A percentile compares a stretch with the other conserved stretches of the same genome.
phyloP scores from a whole-genome alignment of 1,139 yeast species.

The Kodamaea suecica region DNA sequence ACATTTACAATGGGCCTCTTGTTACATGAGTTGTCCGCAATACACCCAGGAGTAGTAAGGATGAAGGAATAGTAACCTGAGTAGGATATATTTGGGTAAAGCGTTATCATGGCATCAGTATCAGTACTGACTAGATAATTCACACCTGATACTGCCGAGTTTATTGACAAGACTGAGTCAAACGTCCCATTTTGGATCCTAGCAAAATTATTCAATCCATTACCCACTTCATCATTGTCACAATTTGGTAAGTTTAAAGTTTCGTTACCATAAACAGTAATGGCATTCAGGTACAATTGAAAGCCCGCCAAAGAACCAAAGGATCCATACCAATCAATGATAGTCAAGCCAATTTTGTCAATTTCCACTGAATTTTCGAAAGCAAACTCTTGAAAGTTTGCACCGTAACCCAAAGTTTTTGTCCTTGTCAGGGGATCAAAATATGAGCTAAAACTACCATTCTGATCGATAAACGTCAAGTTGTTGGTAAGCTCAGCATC shows the following conservation, averaged over 20 bases:
- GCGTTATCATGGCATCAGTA: constrained; percentile 47
- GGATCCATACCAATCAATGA: constrained; percentile 67
- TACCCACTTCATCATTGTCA: constrained; percentile 27
- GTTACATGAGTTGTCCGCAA: constrained; percentile 62
- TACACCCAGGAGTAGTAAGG: constrained; percentile 86
- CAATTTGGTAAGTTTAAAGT: constrained; percentile 68
- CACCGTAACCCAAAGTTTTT: constrained; percentile 47
- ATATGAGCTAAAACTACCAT: constrained; percentile 38
- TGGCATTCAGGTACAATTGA: constrained; percentile 65
- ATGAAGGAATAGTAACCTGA: constrained; percentile 74
- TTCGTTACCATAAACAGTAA: constrained; percentile 67
- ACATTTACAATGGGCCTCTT: constrained; percentile 77
- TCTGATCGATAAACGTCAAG: constrained; percentile 29
- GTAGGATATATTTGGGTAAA: constrained; percentile 67
- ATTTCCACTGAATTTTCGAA: constrained; percentile 72
- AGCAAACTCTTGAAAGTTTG: constrained; percentile 72
- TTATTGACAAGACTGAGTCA: constrained; percentile 25
- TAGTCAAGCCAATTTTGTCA: constrained; percentile 59
- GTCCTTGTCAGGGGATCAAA: constrained; percentile 39
- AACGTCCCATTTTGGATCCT: constrained; percentile 33
- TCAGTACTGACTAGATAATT: constrained; percentile 32
- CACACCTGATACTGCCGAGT: constrained; percentile 19
- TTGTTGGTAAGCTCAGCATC: constrained; percentile 21
- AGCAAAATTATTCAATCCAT: constrained; percentile 30
- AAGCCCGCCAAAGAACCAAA: constrained; percentile 71